Evolutionary conservation across 176 grass and related monocot genomes (phyloP).

Genomic region (Oryza punctata): DNA sequence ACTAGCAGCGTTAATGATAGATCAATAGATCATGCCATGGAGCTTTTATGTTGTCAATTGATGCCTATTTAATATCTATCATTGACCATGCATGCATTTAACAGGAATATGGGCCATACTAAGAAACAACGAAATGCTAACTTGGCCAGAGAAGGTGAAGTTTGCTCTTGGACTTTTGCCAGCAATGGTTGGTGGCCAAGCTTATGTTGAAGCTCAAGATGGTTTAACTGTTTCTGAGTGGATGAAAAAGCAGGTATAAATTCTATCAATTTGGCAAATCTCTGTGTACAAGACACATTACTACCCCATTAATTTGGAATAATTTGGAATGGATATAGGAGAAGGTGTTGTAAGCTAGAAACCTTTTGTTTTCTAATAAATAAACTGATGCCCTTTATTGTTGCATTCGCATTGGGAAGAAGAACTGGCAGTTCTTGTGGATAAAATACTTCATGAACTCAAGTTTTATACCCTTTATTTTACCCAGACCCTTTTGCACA

Average conservation of each 20-base stretch:
- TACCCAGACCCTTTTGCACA: background rate
- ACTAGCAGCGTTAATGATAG: background rate
- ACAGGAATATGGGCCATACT: constrained; percentile 96
- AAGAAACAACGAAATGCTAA: constrained; percentile 97
- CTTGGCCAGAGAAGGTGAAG: constrained; percentile 94
- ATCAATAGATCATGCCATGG: background rate
- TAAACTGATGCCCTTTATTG: constrained; percentile 24
- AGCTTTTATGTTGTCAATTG: constrained; percentile 11
- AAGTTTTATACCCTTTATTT: constrained; percentile 28
- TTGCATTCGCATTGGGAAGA: constrained; percentile 15
- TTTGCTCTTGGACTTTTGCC: constrained; percentile 99
- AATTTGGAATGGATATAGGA: constrained; percentile 8
- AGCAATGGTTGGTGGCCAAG: constrained; percentile 87
- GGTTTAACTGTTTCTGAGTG: constrained; percentile 83
- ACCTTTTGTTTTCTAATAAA: constrained; percentile 1
- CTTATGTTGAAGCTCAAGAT: constrained; percentile 99
- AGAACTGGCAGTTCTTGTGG: constrained; percentile 8
- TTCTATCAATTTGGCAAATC: background rate
- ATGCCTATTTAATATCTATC: constrained; percentile 15
- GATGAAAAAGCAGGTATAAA: constrained; percentile 86
- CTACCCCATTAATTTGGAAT: constrained; percentile 16
- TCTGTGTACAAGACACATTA: background rate
- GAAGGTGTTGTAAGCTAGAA: background rate
- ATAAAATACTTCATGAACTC: constrained; percentile 15
- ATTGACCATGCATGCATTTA: constrained; percentile 35